Percentiles rank a stretch among this genome's conserved stretches.
These are phyloP conservation scores for Populus davidiana DNA, from an alignment of 345 rosid genomes.

Conservation along the genomic window DNA sequence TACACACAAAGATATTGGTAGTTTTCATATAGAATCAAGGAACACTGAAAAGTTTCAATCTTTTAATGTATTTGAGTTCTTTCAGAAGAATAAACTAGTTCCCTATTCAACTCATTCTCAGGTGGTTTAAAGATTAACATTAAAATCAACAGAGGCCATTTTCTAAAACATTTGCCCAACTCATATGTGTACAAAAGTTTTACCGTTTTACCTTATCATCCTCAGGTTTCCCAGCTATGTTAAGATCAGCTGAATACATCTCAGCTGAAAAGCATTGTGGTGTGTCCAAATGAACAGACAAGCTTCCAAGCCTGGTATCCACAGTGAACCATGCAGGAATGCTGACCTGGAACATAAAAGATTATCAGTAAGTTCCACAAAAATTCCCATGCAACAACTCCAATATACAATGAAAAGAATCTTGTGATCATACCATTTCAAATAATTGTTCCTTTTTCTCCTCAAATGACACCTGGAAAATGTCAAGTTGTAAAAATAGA, in stretches of 20 bases:
- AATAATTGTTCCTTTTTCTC: conserved; percentile 87
- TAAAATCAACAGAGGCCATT: background rate
- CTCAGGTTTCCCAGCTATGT: conserved; percentile 87
- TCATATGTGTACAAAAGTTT: background rate
- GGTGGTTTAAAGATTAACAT: background rate
- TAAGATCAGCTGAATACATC: conserved; percentile 96
- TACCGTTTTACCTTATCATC: conserved; percentile 77
- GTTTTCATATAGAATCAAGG: background rate
- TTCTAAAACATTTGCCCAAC: background rate
- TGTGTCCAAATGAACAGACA: conserved; percentile 91
- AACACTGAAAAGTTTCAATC: background rate
- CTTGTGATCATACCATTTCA: conserved; percentile 68
- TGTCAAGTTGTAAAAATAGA: conserved; percentile 15
- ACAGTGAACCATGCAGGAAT: conserved; percentile 97
- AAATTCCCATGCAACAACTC: background rate
- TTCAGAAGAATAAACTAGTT: background rate
- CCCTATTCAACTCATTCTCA: background rate
- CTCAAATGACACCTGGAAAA: conserved; percentile 72
- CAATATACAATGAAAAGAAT: conserved; percentile 6
- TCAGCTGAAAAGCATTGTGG: conserved; percentile 99
- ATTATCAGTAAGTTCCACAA: conserved; percentile 16
- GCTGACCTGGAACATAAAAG: conserved; percentile 63
- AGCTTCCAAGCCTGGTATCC: conserved; percentile 92
- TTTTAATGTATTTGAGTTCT: background rate
- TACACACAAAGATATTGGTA: background rate